Evolutionary conservation across 2,329 filamentous ascomycete species (phyloP).

Genomic region (Triangularia setosa): DNA sequence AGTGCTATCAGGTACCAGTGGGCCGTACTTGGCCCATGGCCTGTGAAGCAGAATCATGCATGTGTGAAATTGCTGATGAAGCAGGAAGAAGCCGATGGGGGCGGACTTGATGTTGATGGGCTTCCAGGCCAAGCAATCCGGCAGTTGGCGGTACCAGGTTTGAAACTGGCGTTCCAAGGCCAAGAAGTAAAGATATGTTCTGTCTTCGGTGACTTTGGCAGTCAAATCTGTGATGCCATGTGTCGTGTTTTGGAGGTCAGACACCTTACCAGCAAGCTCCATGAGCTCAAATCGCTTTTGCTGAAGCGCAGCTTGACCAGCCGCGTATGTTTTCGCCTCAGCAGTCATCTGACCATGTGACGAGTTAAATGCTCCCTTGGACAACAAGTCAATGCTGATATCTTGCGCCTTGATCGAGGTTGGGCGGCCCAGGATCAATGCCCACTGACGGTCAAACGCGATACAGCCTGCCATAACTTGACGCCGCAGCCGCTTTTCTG

Average conservation of each 20-base stretch:
- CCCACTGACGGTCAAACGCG: constrained; percentile 53
- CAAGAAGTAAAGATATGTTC: constrained; percentile 47
- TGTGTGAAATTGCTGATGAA: constrained; percentile 54
- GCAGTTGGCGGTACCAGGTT: constrained; percentile 51
- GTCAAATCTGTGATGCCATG: constrained; percentile 31
- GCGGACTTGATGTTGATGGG: constrained; percentile 47
- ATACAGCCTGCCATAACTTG: constrained; percentile 51
- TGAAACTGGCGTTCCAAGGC: constrained; percentile 51
- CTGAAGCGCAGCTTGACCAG: constrained; percentile 39
- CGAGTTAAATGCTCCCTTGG: constrained; percentile 34
- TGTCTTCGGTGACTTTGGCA: constrained; percentile 37
- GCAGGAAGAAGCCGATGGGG: constrained; percentile 48
- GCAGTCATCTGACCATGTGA: constrained; percentile 30
- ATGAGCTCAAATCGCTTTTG: constrained; percentile 52
- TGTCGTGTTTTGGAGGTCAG: constrained; percentile 38
- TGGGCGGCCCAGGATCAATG: constrained; percentile 51
- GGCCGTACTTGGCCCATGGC: constrained; percentile 49
- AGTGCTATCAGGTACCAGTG: constrained; percentile 31
- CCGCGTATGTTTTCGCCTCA: constrained; percentile 27
- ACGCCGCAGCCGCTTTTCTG: constrained; percentile 45
- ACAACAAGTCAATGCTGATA: constrained; percentile 44
- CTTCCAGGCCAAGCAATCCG: constrained; percentile 46
- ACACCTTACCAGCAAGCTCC: constrained; percentile 51
- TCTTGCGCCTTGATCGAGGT: constrained; percentile 52
- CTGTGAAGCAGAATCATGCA: constrained; percentile 51